These are phyloP conservation scores for Lathyrus sativus DNA, from an alignment of 306 rosid genomes.

Conservation along the genomic window DNA sequence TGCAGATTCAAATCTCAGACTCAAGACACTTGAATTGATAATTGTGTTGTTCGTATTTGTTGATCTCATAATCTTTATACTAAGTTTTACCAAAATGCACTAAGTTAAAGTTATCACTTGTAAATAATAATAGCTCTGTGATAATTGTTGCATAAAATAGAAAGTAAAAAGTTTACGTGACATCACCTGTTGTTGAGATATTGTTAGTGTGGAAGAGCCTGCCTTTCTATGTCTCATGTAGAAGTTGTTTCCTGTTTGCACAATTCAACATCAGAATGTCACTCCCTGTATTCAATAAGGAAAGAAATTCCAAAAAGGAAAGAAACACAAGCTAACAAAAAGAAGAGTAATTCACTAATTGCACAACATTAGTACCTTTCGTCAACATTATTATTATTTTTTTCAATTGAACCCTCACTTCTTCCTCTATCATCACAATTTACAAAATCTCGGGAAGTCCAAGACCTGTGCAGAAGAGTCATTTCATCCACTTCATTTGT, in stretches of 20 bases:
- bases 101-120: constrained; percentile 3
- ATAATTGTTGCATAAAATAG: constrained; percentile 4
- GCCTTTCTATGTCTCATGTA: constrained; percentile 50
- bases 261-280: constrained; percentile 30
- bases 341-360: not conserved
- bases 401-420: constrained; percentile 49
- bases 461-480: constrained; percentile 34
- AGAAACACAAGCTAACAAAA: not conserved
- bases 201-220: constrained; percentile 49
- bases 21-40: not conserved
- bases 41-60: constrained; percentile 9
- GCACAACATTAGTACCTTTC: constrained; percentile 53
- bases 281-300: constrained; percentile 3
- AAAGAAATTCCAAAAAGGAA: not conserved
- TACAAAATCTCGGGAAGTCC: constrained; percentile 52
- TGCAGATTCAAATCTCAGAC: constrained; percentile 19
- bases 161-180: constrained; percentile 20
- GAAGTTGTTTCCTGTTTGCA: constrained; percentile 51
- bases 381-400: constrained; percentile 42
- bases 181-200: constrained; percentile 67
- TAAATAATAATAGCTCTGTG: not conserved
- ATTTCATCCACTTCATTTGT: constrained; percentile 37
- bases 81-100: constrained; percentile 18
- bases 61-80: not conserved
- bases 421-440: constrained; percentile 42